phyloP scores from a whole-genome alignment of 1,284 basidiomycete species.

The Coriolopsis trogii region DNA sequence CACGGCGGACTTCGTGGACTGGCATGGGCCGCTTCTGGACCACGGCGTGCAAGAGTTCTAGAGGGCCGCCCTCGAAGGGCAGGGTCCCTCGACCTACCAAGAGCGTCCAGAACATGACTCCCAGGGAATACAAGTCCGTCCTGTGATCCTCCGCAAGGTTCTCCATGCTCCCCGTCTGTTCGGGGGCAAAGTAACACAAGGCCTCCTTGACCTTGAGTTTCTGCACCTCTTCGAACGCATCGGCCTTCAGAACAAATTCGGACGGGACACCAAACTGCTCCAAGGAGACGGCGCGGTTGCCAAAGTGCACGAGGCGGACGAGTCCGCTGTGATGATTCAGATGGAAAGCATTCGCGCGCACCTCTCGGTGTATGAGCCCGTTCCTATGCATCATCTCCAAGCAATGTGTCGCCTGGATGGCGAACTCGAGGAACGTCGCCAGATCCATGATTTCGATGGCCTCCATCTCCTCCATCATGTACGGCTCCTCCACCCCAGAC shows the following conservation, averaged over 20 bases:
- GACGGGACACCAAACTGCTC: constrained; percentile 73
- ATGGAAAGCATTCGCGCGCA: constrained; percentile 75
- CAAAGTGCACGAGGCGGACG: constrained; percentile 71
- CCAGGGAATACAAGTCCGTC: constrained; percentile 72
- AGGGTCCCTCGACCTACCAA: constrained; percentile 68
- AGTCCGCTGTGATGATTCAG: constrained; percentile 67
- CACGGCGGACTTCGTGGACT: constrained; percentile 72
- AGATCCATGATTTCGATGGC: constrained; percentile 73
- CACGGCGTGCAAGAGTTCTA: constrained; percentile 68
- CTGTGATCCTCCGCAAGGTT: constrained; percentile 69
- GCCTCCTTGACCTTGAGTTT: constrained; percentile 74
- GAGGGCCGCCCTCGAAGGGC: constrained; percentile 71
- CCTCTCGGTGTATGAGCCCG: constrained; percentile 69
- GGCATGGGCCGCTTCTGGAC: constrained; percentile 73
- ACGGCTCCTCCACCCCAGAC: constrained; percentile 49
- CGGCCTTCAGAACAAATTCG: constrained; percentile 58
- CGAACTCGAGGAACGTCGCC: constrained; percentile 75
- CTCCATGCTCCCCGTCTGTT: constrained; percentile 73
- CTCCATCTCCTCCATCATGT: constrained; percentile 54
- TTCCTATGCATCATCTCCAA: constrained; percentile 67
- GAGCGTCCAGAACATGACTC: constrained; percentile 70
- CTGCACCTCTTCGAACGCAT: constrained; percentile 58
- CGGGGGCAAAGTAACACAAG: constrained; percentile 71
- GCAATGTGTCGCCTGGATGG: constrained; percentile 72
- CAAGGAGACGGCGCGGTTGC: constrained; percentile 73